A percentile compares a stretch with the other conserved stretches of the same genome.
phyloP scores from a whole-genome alignment of 1,139 yeast species.

The Scheffersomyces insectosa region DNA sequence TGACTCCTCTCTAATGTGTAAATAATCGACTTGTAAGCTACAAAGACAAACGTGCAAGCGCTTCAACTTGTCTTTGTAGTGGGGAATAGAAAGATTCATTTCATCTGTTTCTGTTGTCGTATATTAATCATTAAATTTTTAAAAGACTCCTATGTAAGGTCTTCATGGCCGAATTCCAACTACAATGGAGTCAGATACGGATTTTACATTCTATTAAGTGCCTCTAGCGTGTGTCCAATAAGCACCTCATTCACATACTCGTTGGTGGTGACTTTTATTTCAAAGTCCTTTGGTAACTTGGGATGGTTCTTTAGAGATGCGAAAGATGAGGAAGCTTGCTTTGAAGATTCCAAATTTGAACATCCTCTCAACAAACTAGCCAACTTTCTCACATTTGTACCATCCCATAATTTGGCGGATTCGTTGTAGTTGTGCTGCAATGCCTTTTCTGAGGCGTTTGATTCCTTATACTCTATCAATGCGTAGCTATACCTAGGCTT shows the following conservation, averaged over 20 bases:
- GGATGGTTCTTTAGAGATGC: too few relatives aligned
- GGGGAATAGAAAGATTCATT: not conserved
- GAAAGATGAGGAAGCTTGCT: too few relatives aligned
- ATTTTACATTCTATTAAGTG: constrained; percentile 22
- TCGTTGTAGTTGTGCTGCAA: constrained; percentile 39
- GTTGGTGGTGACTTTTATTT: too few relatives aligned
- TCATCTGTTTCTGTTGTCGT: constrained; percentile 15
- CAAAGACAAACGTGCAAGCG: not conserved
- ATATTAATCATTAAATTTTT: constrained; percentile 20
- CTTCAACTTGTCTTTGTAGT: not conserved
- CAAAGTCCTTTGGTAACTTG: too few relatives aligned
- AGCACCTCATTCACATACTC: too few relatives aligned
- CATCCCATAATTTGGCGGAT: constrained; percentile 50
- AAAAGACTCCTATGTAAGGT: constrained; percentile 17
- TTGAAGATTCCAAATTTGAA: not conserved
- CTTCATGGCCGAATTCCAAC: constrained; percentile 2
- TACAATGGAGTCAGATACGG: constrained; percentile 37
- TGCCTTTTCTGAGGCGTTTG: constrained; percentile 33
- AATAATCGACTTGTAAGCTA: not conserved
- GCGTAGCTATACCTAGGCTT: constrained; percentile 42
- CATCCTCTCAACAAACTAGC: constrained; percentile 50
- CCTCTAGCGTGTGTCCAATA: not conserved
- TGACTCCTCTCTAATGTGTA: not conserved
- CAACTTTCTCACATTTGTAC: constrained; percentile 42
- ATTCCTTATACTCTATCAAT: constrained; percentile 27